Evolutionary conservation across 2,329 filamentous ascomycete species (phyloP).

Genomic region (Hymenoscyphus fructigenus): DNA sequence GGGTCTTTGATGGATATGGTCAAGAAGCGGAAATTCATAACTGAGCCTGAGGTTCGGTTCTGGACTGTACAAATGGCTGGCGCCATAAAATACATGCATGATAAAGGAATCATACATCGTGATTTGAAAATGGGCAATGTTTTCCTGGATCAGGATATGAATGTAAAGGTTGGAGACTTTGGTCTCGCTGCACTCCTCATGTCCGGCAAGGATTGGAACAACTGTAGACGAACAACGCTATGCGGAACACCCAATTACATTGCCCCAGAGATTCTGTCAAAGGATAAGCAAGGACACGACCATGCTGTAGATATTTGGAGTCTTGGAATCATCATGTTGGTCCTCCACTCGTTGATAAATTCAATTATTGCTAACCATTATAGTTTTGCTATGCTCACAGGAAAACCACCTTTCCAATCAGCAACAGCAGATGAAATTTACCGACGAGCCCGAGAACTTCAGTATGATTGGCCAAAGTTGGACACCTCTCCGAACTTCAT

Average conservation of each 20-base stretch:
- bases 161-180: conserved; percentile 97
- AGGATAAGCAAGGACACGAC: conserved; percentile 90
- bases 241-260: conserved; percentile 99
- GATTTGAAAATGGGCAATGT: conserved; percentile 98
- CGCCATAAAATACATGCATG: conserved; percentile 97
- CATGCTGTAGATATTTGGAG: conserved; percentile 99
- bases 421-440: conserved; percentile 86
- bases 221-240: conserved; percentile 79
- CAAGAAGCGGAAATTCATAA: conserved; percentile 84
- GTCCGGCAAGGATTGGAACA: conserved; percentile 86
- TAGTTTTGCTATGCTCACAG: conserved; percentile 93
- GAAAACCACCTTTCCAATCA: conserved; percentile 94
- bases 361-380: conserved; percentile 31
- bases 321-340: conserved; percentile 91
- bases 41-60: conserved; percentile 89
- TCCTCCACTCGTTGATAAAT: conserved; percentile 4
- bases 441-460: conserved; percentile 64
- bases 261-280: conserved; percentile 92
- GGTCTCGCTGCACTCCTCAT: conserved; percentile 89
- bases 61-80: conserved; percentile 95
- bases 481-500: conserved; percentile 68
- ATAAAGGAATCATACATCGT: conserved; percentile 91
- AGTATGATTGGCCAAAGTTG: conserved; percentile 76
- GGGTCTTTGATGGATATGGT: conserved; percentile 98
- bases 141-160: conserved; percentile 92